Evolutionary conservation across 306 rosid species (phyloP), one percentile per base, ranked within the genome.

Genomic region (Glycine soja): DNA sequence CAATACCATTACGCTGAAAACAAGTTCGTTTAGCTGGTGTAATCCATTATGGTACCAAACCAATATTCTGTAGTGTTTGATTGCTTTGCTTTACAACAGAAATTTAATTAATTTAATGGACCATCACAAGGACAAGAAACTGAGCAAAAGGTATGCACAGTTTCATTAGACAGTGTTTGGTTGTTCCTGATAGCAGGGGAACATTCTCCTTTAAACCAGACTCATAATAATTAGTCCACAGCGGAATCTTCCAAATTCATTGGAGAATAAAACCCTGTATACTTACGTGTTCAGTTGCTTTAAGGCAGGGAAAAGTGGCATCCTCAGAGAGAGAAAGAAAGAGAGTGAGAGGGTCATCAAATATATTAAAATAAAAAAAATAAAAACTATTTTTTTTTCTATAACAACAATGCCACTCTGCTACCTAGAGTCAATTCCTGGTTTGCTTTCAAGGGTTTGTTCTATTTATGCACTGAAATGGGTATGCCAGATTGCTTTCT

Each of bases 231-330:
- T 70, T 83, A 81, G 81, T 80, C 90, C 88, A 72, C 72, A 71
- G 38, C 53, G 85, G 88, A 85, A 91, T 86, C 95, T 89, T 89
- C 93, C 91, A 61, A 88, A 81, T 80, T 89, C 89, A 77, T 87
- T 88, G 99, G 99, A 93, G 92, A 87, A 92, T 84, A 85, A 79
- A 83, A 86, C 85, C 73, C 89, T 83, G 83, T 68, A 76, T 70
- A 69, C 81, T 36, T 36, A 36, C 40, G 77, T 72, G 67, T 75
- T 84, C 88, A 77, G 81, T 85, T 81, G 74, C 85, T 86, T 82
- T 85, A 75, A 38, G 82, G 40, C 34, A 69, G 74, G 57, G 71
- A 79, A 71, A 50, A 59, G 76, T 62, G 63, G 43, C 65, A 69
- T 57, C 76, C 76, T 46, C 63, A 24, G 16, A 45, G 42, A 43